Conservation (phyloP, 2,329 filamentous ascomycete genomes). For the Cladobotryum mycophilum region DNA sequence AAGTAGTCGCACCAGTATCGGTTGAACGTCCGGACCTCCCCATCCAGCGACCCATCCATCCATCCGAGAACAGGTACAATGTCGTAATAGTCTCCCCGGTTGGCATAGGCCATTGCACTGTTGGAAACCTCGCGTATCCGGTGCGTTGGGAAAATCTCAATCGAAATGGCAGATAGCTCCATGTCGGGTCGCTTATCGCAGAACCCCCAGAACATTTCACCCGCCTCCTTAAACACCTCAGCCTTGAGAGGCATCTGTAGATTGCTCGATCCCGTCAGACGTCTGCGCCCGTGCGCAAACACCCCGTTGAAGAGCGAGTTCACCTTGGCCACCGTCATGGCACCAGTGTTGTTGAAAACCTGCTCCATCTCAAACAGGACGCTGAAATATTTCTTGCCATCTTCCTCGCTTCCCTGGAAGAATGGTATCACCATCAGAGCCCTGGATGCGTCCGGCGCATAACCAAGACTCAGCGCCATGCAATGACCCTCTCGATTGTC, state of each 20-base stretch:
- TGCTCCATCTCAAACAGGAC: slow-evolving; percentile 30
- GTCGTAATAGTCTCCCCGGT: slow-evolving; percentile 19
- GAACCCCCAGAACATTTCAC: slow-evolving; percentile 22
- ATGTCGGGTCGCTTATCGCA: slow-evolving; percentile 18
- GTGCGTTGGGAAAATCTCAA: slow-evolving; percentile 36
- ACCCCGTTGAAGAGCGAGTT: slow-evolving; percentile 27
- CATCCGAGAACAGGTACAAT: slow-evolving; percentile 22
- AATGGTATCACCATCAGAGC: slow-evolving; percentile 9
- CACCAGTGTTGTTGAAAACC: slow-evolving; percentile 26
- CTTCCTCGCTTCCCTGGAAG: slow-evolving; percentile 24
- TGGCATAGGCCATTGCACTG: slow-evolving; percentile 23
- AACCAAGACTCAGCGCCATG: slow-evolving; percentile 24
- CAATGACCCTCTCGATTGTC: slow-evolving; percentile 18
- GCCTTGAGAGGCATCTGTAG: slow-evolving; percentile 33
- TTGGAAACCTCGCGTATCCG: slow-evolving; percentile 21
- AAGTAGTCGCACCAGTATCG: not conserved
- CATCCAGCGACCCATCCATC: slow-evolving; percentile 6
- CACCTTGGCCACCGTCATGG: slow-evolving; percentile 34
- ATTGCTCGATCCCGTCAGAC: slow-evolving; percentile 34
- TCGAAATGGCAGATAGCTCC: slow-evolving; percentile 20
- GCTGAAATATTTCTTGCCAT: slow-evolving; percentile 29
- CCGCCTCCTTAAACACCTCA: slow-evolving; percentile 22
- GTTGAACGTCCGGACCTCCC: not conserved
- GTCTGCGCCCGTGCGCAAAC: slow-evolving; percentile 29
- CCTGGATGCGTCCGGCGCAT: slow-evolving; percentile 12